Evolutionary conservation across 2,329 filamentous ascomycete genomes (phyloP).

Genomic region (Colletotrichum incanum): DNA sequence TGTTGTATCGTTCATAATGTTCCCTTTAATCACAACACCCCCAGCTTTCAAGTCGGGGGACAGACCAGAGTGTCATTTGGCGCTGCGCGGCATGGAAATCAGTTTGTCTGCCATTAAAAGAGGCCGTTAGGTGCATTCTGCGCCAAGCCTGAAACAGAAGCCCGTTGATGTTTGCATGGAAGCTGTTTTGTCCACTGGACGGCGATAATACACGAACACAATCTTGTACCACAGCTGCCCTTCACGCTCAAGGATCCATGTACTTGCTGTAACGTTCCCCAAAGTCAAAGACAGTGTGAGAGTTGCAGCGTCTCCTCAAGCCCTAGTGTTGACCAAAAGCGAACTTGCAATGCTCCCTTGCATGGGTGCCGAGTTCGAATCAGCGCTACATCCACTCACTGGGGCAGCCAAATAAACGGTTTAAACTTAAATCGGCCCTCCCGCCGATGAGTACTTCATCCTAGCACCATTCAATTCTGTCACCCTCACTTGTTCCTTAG

Average conservation of each 20-base stretch:
- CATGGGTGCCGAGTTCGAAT: neutral
- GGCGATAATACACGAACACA: neutral
- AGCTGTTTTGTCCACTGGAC: neutral
- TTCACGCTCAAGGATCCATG: neutral
- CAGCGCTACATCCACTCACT: neutral
- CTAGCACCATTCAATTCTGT: neutral
- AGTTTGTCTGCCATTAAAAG: neutral
- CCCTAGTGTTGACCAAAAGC: neutral
- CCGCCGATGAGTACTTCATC: neutral
- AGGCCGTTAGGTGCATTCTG: neutral
- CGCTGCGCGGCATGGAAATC: neutral
- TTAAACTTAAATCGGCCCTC: conserved; percentile 5
- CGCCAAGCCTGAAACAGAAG: neutral
- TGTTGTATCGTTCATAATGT: neutral
- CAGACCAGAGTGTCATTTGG: neutral
- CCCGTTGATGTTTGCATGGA: neutral
- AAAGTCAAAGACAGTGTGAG: neutral
- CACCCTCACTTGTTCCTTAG: neutral
- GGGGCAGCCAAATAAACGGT: conserved; percentile 8
- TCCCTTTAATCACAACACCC: neutral
- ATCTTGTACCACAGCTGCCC: neutral
- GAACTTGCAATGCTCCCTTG: neutral
- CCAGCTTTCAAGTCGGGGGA: too few species aligned
- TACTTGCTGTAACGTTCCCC: neutral
- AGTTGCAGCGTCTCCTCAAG: too few species aligned